These are phyloP conservation scores for Gracilaria domingensis DNA, from an alignment of 23 red algal genomes.

Conservation along the genomic window DNA sequence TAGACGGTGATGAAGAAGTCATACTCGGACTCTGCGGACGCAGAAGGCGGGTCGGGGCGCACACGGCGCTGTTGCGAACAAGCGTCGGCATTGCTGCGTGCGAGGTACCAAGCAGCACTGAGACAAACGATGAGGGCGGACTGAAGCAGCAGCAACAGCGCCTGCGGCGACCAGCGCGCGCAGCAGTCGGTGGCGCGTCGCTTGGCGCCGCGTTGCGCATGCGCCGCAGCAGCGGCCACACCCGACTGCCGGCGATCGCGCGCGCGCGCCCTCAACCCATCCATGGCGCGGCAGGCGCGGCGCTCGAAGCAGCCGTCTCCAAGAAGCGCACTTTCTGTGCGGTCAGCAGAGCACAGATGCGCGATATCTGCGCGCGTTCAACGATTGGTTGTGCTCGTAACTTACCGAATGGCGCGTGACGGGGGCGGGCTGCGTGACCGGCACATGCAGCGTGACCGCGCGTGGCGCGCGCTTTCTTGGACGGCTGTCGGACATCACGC, in stretches of 20 bases:
- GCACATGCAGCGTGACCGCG: neutral
- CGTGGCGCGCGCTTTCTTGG: neutral
- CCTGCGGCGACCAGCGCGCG: neutral
- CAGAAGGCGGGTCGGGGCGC: neutral
- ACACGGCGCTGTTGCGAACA: neutral
- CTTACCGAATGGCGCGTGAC: neutral
- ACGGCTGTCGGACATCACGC: neutral
- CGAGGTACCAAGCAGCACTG: neutral
- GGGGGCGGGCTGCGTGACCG: neutral
- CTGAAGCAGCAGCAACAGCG: neutral
- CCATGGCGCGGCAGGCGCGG: neutral
- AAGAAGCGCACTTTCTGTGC: too few species aligned
- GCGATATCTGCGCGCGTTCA: neutral
- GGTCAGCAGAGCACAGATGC: too few species aligned
- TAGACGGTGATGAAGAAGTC: slow-evolving; percentile 90
- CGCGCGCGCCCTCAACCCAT: neutral
- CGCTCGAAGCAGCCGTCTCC: too few species aligned
- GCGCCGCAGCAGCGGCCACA: too few species aligned
- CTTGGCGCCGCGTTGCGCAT: neutral
- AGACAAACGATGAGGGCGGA: neutral
- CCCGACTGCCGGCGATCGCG: neutral
- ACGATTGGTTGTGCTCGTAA: neutral
- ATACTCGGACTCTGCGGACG: neutral
- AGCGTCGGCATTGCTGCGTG: neutral
- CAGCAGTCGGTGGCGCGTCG: neutral